Evolutionary conservation across 768 basidiomycete genomes (phyloP).

Genomic region (Termitomyces sp.): DNA sequence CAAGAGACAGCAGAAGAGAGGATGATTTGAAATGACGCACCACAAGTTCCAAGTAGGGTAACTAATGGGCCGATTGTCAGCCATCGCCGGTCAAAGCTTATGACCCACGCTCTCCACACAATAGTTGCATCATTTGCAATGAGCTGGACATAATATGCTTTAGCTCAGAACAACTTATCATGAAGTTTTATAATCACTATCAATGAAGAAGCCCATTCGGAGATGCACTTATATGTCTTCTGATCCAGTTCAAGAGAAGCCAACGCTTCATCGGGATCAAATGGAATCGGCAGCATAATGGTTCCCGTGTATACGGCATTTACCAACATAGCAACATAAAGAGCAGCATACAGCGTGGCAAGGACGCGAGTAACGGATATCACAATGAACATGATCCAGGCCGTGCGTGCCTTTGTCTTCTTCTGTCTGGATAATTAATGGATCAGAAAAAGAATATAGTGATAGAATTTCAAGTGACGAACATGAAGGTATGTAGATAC

Average conservation of each 20-base stretch:
- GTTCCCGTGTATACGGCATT: background rate
- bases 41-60: background rate
- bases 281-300: no score
- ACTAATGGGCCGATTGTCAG: background rate
- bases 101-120: background rate
- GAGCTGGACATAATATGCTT: background rate
- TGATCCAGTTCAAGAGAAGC: background rate
- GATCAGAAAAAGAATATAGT: no score
- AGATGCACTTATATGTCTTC: background rate
- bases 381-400: background rate
- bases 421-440: background rate
- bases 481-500: background rate
- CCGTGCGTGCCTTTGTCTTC: background rate
- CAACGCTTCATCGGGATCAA: background rate
- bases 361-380: background rate
- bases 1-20: background rate
- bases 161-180: background rate
- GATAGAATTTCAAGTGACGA: background rate
- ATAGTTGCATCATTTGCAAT: background rate
- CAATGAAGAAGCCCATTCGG: background rate
- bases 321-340: background rate
- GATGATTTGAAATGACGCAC: background rate
- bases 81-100: background rate
- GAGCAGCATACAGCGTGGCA: background rate
- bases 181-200: background rate